Percentiles rank a stretch among this genome's conserved stretches.
phyloP scores from a whole-genome alignment of 1,284 basidiomycete genomes.

The Apiotrichum mycotoxinovorans region DNA sequence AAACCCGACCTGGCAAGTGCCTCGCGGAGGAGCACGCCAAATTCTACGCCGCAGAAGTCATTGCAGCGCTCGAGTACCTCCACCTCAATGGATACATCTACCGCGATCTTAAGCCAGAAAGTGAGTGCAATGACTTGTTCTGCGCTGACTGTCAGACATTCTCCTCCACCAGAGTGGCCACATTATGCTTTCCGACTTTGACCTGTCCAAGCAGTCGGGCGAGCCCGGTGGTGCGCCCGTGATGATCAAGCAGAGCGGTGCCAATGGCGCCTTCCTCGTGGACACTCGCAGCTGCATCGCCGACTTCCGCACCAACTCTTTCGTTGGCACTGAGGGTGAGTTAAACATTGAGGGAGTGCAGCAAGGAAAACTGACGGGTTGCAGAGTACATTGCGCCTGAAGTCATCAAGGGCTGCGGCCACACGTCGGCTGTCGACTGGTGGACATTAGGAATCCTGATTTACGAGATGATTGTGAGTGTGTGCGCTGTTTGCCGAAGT shows the following conservation, averaged over 20 bases:
- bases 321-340: constrained; percentile 89
- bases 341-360: constrained; percentile 5
- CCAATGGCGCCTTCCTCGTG: constrained; percentile 76
- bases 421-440: constrained; percentile 99
- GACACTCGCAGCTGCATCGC: constrained; percentile 97
- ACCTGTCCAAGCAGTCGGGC: constrained; percentile 91
- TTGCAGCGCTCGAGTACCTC: constrained; percentile 94
- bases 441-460: constrained; percentile 98
- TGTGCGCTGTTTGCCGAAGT: constrained; percentile 7
- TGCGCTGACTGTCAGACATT: constrained; percentile 63
- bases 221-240: constrained; percentile 83
- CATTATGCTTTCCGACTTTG: constrained; percentile 99
- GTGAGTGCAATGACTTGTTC: constrained; percentile 57
- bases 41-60: constrained; percentile 98
- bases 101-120: constrained; percentile 98
- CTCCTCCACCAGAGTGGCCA: constrained; percentile 97
- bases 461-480: constrained; percentile 98
- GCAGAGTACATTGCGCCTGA: constrained; percentile 97
- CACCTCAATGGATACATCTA: constrained; percentile 99
- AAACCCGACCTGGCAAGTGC: constrained; percentile 92
- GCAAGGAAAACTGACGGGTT: background rate
- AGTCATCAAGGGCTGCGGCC: constrained; percentile 95
- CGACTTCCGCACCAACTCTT: constrained; percentile 97
- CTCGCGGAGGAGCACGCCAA: constrained; percentile 90
- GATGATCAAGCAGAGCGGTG: constrained; percentile 78